These are phyloP conservation scores for Cladobotryum mycophilum DNA, from an alignment of 2,329 filamentous ascomycete species.

Conservation along the genomic window DNA sequence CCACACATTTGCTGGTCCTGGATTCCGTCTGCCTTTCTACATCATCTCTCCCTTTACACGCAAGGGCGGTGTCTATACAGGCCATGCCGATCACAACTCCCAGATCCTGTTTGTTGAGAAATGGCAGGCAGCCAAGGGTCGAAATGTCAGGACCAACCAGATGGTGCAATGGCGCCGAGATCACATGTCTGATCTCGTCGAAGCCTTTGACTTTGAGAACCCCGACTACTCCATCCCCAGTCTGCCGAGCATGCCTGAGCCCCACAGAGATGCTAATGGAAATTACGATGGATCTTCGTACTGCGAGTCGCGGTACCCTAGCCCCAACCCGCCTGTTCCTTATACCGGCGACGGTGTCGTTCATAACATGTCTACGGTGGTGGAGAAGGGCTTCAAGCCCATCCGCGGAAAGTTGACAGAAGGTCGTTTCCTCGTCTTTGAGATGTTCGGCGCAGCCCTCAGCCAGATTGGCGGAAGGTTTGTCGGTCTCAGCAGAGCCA, in stretches of 20 bases:
- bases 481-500: neutral
- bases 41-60: conserved; percentile 52
- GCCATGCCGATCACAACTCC: conserved; percentile 49
- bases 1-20: conserved; percentile 25
- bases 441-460: conserved; percentile 38
- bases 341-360: conserved; percentile 34
- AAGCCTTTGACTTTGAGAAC: conserved; percentile 39
- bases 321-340: conserved; percentile 38
- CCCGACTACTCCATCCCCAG: conserved; percentile 43
- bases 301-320: conserved; percentile 34
- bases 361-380: conserved; percentile 31
- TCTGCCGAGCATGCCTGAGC: conserved; percentile 37
- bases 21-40: conserved; percentile 46
- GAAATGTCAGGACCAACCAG: conserved; percentile 31
- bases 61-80: conserved; percentile 46
- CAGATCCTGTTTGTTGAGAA: conserved; percentile 49
- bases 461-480: conserved; percentile 23
- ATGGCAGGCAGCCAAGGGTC: conserved; percentile 33
- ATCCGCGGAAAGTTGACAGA: conserved; percentile 47
- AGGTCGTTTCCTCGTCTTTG: conserved; percentile 48
- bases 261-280: conserved; percentile 35
- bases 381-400: conserved; percentile 49
- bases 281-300: conserved; percentile 38
- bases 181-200: conserved; percentile 29
- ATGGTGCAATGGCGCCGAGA: conserved; percentile 26